Evolutionary conservation across 139 green algal species (phyloP).

Genomic region (Chlamydomonas sp.): DNA sequence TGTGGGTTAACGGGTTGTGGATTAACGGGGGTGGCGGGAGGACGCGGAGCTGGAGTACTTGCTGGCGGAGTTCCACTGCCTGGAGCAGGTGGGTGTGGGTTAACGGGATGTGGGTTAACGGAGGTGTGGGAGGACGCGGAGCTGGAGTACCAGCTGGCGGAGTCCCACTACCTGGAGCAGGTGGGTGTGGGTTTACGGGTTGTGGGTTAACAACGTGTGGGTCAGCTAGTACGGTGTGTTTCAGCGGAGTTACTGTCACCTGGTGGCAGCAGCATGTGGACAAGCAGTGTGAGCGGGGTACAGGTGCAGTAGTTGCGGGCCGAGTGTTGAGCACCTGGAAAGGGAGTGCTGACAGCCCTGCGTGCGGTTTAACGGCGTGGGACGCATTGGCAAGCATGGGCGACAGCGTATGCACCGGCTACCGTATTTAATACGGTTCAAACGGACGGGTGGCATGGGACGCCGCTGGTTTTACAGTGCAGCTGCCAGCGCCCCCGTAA

Average conservation of each 20-base stretch:
- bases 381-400: background rate
- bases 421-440: too few species aligned
- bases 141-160: too few species aligned
- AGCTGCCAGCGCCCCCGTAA: background rate
- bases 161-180: background rate
- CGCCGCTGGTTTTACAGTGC: background rate
- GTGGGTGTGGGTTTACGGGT: background rate
- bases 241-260: background rate
- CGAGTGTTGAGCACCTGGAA: background rate
- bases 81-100: background rate
- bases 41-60: too few species aligned
- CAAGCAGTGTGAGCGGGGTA: background rate
- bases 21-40: background rate
- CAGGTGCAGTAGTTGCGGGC: background rate
- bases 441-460: too few species aligned
- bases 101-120: background rate
- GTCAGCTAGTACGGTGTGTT: background rate
- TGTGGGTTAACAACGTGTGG: background rate
- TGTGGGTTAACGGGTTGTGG: background rate
- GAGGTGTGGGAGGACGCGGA: too few species aligned
- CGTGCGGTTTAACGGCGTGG: background rate
- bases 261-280: background rate
- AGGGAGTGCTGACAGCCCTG: background rate
- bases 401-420: background rate
- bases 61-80: background rate